A percentile compares a stretch with the other conserved stretches of the same genome.
Evolutionary conservation across 441 rosid genomes (phyloP).

Genomic region (Pelargonium australe): DNA sequence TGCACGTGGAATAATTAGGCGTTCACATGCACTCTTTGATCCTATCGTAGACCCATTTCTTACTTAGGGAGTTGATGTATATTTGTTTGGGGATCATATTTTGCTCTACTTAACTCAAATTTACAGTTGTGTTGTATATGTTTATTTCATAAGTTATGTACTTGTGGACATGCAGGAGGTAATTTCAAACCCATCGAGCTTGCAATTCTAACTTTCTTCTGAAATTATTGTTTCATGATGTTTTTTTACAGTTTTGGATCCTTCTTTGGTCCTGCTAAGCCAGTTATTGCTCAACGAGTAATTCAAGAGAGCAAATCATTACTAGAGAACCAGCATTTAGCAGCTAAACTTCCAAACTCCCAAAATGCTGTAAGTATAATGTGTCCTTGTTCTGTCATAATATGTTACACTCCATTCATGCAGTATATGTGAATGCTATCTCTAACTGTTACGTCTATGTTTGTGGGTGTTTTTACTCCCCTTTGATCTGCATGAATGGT

Average conservation of each 20-base stretch:
- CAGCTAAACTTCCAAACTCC: conserved; percentile 29
- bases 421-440: too few species aligned
- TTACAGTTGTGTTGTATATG: not conserved
- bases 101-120: not conserved
- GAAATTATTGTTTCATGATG: conserved; percentile 13
- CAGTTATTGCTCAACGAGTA: conserved; percentile 82
- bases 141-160: not conserved
- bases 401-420: not conserved
- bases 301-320: conserved; percentile 94
- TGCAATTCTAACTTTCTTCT: not conserved
- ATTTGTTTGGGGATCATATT: too few species aligned
- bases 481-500: too few species aligned
- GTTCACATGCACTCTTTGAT: too few species aligned
- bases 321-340: conserved; percentile 58
- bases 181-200: not conserved
- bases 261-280: conserved; percentile 89
- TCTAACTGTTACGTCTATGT: too few species aligned
- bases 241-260: conserved; percentile 64
- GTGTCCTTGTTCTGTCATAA: conserved; percentile 5
- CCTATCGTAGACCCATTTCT: too few species aligned
- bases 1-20: too few species aligned
- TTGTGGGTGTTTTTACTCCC: too few species aligned
- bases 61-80: too few species aligned
- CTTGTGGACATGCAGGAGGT: not conserved
- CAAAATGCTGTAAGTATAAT: conserved; percentile 38